These are phyloP conservation scores for Xerocomellus intermedius DNA, from an alignment of 768 basidiomycete genomes.

Conservation along the genomic window DNA sequence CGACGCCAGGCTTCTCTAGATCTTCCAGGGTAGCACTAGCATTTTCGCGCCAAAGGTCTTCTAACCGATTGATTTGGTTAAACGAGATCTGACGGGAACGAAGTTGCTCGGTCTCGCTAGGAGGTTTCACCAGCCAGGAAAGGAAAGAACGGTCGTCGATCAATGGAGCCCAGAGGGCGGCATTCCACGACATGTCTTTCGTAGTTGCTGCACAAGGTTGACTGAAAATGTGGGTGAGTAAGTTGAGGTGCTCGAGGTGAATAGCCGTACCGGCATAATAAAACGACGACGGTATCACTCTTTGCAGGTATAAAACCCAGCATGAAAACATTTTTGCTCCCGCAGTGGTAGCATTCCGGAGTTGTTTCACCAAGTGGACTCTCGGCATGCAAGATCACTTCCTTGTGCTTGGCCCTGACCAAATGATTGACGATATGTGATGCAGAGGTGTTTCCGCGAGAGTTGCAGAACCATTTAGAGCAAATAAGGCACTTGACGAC, in stretches of 20 bases:
- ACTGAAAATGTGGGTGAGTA: conserved; percentile 39
- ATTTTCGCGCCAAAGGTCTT: conserved; percentile 98
- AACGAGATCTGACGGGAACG: conserved; percentile 97
- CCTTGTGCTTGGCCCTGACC: conserved; percentile 98
- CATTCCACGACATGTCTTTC: conserved; percentile 99
- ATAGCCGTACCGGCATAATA: conserved; percentile 81
- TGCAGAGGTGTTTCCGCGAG: conserved; percentile 94
- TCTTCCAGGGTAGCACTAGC: conserved; percentile 93
- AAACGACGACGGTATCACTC: conserved; percentile 96
- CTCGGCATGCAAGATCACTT: conserved; percentile 94
- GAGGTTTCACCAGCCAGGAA: conserved; percentile 98
- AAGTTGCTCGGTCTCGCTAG: conserved; percentile 93
- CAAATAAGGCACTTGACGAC: conserved; percentile 95
- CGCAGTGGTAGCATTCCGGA: conserved; percentile 99
- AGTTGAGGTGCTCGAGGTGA: background rate
- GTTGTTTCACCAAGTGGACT: conserved; percentile 95
- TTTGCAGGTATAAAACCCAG: conserved; percentile 99
- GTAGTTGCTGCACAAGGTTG: conserved; percentile 98
- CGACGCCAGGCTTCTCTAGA: conserved; percentile 94
- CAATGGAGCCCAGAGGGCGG: conserved; percentile 94
- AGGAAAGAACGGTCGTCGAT: conserved; percentile 98
- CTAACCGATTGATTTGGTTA: conserved; percentile 93
- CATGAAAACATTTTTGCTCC: conserved; percentile 99
- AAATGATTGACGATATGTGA: conserved; percentile 99
- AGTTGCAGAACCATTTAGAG: conserved; percentile 98